Conservation (phyloP, 2,329 filamentous ascomycete species). For the Diaporthe sp. region DNA sequence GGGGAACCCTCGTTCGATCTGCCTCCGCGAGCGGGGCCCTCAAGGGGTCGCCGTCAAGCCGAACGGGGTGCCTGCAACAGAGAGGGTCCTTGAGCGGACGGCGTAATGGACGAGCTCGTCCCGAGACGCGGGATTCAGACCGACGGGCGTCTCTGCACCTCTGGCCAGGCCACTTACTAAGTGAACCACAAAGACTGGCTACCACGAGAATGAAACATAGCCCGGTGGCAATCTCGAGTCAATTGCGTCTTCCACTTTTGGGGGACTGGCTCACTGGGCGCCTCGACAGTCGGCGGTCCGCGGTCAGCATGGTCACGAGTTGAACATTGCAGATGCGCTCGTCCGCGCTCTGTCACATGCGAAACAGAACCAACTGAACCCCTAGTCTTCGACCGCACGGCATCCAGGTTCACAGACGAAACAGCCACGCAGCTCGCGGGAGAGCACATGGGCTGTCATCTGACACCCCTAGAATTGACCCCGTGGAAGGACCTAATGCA, state of each 20-base stretch:
- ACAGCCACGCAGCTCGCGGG: constrained; percentile 3
- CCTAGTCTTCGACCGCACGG: constrained; percentile 3
- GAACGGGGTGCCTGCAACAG: neutral
- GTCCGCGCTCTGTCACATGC: constrained; percentile 35
- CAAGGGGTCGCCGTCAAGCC: constrained; percentile 11
- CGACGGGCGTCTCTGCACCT: constrained; percentile 15
- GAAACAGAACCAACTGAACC: constrained; percentile 20
- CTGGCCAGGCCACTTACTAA: neutral
- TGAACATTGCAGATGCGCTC: constrained; percentile 5
- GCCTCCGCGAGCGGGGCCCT: constrained; percentile 13
- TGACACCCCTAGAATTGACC: constrained; percentile 18
- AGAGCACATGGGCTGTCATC: constrained; percentile 17
- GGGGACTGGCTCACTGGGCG: neutral
- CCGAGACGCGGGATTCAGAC: constrained; percentile 25
- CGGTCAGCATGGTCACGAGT: constrained; percentile 27
- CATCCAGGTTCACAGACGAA: constrained; percentile 5
- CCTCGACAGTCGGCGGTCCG: neutral
- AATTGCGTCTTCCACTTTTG: constrained; percentile 21
- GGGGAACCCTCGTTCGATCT: constrained; percentile 32
- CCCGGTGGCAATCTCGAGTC: constrained; percentile 31
- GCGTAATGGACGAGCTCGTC: constrained; percentile 18
- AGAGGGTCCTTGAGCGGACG: constrained; percentile 13
- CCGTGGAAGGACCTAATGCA: neutral
- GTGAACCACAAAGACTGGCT: neutral
- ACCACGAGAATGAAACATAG: neutral